Base-by-base conservation (phyloP, 2,329 filamentous ascomycete species). In the Pseudocercospora fuligena region DNA sequence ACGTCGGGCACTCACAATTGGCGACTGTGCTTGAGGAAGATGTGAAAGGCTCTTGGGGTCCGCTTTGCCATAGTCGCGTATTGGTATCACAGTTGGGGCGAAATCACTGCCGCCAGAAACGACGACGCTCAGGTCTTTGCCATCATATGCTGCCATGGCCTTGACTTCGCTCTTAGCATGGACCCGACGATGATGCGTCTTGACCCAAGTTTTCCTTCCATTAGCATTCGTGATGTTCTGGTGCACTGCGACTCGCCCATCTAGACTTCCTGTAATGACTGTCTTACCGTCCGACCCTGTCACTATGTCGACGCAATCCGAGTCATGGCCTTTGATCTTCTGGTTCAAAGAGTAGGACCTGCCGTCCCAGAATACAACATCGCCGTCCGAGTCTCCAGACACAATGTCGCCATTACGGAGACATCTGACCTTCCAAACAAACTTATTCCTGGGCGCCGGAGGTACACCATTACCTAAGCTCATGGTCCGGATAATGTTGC, bases 381-480 rank as follows among this genome's bases (percentile, higher is more conserved):
- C 93, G 33, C 95, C 95, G 5, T 93, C 94, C 2, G 95, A 98
- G 78, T 99, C 95, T 60, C 93, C 95, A 1, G 94, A 97, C 12
- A 98, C 90, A 68, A 99, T 95, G 72, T 95, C 93, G 59, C 93
- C 94, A 74, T 92, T 91, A 9, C 91, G 88, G 33, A 98, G 84
- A 75, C 91, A 93, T 80, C 93, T 97, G 69, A 99, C 90, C 61
- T 92, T 90, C 95, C 95, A 99, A 14, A 97, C 91, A 60, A 98
- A 89, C 64, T 94, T 90, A 71, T 97, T 91, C 79, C 92, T 94
- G 19, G 91, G 88, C 6, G 92, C 92, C 53, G 91, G 92, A 7
- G 84, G 83, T 11, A 92, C 85, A 40, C 94, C 92, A 63, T 90
- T 89, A 3, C 94, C 95, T 36, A 98, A 82, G 0, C 93, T 94